Conservation (phyloP, 305 asterid genomes). For the Nicotiana rustica region DNA sequence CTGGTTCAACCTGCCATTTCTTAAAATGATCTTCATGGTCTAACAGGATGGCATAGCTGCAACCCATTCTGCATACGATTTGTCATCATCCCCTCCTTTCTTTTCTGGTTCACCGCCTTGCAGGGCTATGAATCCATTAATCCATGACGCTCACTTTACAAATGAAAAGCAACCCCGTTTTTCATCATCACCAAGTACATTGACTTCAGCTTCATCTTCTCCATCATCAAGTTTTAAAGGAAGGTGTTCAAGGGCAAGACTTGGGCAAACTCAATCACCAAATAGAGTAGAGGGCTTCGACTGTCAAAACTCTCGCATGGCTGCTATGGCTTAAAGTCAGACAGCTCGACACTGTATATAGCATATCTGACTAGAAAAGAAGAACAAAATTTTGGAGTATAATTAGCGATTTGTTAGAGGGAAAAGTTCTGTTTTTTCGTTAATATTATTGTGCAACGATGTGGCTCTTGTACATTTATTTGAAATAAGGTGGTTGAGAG, state of each 20-base stretch:
- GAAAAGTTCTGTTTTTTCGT: constrained; percentile 15
- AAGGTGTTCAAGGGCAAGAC: constrained; percentile 40
- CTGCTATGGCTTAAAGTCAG: constrained; percentile 44
- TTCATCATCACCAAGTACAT: constrained; percentile 40
- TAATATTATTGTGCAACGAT: constrained; percentile 23
- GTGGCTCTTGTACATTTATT: neutral
- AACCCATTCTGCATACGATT: constrained; percentile 38
- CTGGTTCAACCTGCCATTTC: constrained; percentile 19
- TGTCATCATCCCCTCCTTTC: constrained; percentile 60
- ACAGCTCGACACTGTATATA: neutral
- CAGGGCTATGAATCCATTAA: constrained; percentile 58
- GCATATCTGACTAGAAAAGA: neutral
- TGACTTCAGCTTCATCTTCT: constrained; percentile 47
- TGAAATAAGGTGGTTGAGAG: constrained; percentile 22
- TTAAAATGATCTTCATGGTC: constrained; percentile 34
- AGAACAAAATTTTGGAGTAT: neutral
- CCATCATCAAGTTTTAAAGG: constrained; percentile 43
- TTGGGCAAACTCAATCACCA: constrained; percentile 52
- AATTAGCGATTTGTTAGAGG: neutral
- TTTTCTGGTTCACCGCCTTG: constrained; percentile 63
- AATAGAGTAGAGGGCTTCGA: constrained; percentile 62
- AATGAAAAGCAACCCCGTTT: constrained; percentile 38
- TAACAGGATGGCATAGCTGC: constrained; percentile 52
- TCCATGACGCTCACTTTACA: constrained; percentile 53
- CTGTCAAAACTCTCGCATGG: constrained; percentile 46